phyloP scores from a whole-genome alignment of 1,139 yeast genomes.

The Nadsonia commutata region DNA sequence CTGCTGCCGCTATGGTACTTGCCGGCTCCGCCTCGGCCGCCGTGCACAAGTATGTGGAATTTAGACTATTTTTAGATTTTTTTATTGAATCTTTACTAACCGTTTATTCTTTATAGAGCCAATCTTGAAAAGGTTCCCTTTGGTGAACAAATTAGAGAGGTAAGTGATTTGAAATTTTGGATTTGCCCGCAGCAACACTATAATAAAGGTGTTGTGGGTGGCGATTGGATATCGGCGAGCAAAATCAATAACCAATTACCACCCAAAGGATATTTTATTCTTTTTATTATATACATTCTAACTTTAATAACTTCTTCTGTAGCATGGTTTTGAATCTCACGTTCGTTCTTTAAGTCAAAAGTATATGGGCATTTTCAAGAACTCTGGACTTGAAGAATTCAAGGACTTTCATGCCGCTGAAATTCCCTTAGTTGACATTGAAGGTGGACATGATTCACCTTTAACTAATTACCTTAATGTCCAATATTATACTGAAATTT shows the following conservation, averaged over 20 bases:
- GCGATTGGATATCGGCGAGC: too few relatives aligned
- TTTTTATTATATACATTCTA: too few relatives aligned
- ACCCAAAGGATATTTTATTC: too few relatives aligned
- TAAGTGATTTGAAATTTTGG: constrained; percentile 12
- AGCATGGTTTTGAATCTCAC: constrained; percentile 39
- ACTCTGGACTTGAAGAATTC: constrained; percentile 23
- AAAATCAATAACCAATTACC: too few relatives aligned
- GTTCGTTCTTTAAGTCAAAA: constrained; percentile 58
- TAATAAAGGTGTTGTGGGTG: background rate
- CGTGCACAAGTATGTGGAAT: constrained; percentile 20
- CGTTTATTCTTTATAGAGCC: constrained; percentile 21
- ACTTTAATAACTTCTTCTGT: background rate
- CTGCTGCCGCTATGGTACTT: constrained; percentile 16
- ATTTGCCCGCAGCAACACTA: background rate
- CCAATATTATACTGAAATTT: constrained; percentile 83
- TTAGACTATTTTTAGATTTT: background rate
- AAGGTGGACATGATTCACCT: constrained; percentile 51
- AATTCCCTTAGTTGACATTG: constrained; percentile 18
- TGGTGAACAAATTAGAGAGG: constrained; percentile 47
- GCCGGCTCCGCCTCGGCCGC: constrained; percentile 35
- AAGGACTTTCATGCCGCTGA: constrained; percentile 10
- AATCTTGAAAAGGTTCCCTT: constrained; percentile 49
- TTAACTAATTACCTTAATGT: constrained; percentile 87
- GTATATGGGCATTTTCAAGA: constrained; percentile 45
- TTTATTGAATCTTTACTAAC: constrained; percentile 3